phyloP scores from a whole-genome alignment of 805 yeast genomes.

The Candida boleticola region DNA sequence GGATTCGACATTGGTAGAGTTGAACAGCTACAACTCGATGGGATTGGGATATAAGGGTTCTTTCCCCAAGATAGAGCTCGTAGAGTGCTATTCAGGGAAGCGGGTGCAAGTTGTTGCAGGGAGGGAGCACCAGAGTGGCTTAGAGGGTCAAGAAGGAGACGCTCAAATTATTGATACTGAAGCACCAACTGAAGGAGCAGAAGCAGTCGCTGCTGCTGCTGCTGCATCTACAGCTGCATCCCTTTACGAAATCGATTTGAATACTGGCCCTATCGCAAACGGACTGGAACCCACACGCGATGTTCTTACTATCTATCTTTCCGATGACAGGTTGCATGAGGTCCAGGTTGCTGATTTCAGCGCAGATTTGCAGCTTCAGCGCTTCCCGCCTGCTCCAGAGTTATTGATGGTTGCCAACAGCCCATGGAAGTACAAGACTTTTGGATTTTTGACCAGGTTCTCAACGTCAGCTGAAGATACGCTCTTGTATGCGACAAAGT shows the following conservation, averaged over 20 bases:
- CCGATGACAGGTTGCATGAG: slow-evolving; percentile 13
- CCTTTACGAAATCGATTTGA: background rate
- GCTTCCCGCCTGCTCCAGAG: slow-evolving; percentile 15
- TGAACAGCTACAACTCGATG: slow-evolving; percentile 12
- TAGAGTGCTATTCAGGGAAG: slow-evolving; percentile 9
- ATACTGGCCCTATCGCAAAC: background rate
- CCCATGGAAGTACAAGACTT: background rate
- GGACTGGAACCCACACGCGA: too few species aligned
- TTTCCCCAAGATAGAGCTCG: slow-evolving; percentile 16
- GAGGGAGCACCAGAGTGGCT: background rate
- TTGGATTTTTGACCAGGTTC: slow-evolving; percentile 1
- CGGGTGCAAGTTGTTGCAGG: background rate
- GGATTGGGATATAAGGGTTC: slow-evolving; percentile 8
- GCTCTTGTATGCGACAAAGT: slow-evolving; percentile 11
- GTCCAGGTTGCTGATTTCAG: too few species aligned
- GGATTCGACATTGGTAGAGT: slow-evolving; percentile 17
- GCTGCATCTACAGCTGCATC: slow-evolving; percentile 1
- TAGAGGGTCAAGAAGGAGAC: too few species aligned
- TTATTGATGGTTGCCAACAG: slow-evolving; percentile 11
- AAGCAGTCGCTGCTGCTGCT: background rate
- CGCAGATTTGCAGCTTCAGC: slow-evolving; percentile 1
- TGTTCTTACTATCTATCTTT: slow-evolving; percentile 9
- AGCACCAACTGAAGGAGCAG: background rate
- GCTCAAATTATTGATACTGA: too few species aligned
- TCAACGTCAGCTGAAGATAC: slow-evolving; percentile 4